Base-by-base conservation (phyloP, 306 rosid genomes). In the Rosa chinensis region DNA sequence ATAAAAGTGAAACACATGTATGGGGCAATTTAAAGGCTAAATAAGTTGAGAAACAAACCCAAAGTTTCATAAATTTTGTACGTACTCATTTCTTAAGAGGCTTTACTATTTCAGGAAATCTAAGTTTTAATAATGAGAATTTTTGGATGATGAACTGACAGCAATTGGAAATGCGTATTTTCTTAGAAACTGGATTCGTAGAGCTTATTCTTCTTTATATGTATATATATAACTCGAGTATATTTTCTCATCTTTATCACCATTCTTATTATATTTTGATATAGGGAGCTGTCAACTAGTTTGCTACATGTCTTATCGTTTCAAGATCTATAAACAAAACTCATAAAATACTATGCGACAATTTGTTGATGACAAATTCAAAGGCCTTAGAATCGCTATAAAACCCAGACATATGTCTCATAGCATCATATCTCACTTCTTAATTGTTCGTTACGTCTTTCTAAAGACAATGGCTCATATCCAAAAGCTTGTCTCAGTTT, bases 401-500 rank as follows among this genome's bases (percentile, higher is more conserved):
- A 55, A 66, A 55, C 25, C 70, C n/a, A n/a, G 48, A 23, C 75
- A 28, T 28, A 58, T 43, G 50, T 53, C 23, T 37, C 49, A 12
- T 20, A 74, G 35, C 35, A 67, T 66, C 71, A 32, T 25, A 75
- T 52, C 75, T 55, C 82, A 62, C 55, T 13, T 20, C 39, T 20
- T 12, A 76, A 77, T 5, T 43, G 48, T 10, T 48, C 37, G 5
- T 32, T 5, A 66, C 6, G 2, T 61, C 50, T 28, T n/a, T 56
- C 20, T 52, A 58, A 37, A 17, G 80, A 66, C 61, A 66, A 81
- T 82, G 88, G 81, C 83, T 45, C 18, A 4, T 66, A 44, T 39
- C 76, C 58, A 61, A 13, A 84, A 82, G 83, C 66, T 84, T 28
- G 72, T 70, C 62, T 53, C 70, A 37, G 64, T 72, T 48, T 8